These are phyloP conservation scores for Sphenostylis stenocarpa DNA, from an alignment of 306 rosid genomes.

Conservation along the genomic window DNA sequence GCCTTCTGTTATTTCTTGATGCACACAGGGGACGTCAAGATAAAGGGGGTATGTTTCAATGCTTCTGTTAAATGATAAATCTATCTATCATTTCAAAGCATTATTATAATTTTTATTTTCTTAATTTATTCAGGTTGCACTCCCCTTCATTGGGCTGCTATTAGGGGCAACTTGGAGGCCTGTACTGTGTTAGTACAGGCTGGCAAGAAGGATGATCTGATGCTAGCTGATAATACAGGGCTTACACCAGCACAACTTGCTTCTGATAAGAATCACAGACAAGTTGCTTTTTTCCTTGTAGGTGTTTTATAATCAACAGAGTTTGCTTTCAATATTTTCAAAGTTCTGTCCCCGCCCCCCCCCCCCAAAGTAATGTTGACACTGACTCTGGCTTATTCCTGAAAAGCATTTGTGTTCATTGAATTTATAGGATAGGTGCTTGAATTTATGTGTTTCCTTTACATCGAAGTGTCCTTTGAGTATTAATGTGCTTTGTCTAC, in stretches of 20 bases:
- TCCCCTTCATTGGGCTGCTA: slow-evolving; percentile 99
- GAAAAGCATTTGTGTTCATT: slow-evolving; percentile 19
- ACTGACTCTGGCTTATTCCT: background rate
- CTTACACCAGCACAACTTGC: slow-evolving; percentile 99
- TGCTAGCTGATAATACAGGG: slow-evolving; percentile 91
- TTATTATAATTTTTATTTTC: background rate
- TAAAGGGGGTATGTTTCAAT: slow-evolving; percentile 73
- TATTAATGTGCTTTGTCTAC: too few relatives aligned
- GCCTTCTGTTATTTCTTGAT: slow-evolving; percentile 90
- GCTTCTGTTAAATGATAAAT: too few relatives aligned
- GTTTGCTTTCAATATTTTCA: slow-evolving; percentile 15
- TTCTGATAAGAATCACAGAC: slow-evolving; percentile 94
- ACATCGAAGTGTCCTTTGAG: too few relatives aligned
- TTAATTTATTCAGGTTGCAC: slow-evolving; percentile 73
- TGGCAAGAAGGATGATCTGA: slow-evolving; percentile 94
- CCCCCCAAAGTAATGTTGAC: background rate
- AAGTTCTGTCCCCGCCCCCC: background rate
- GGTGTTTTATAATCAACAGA: slow-evolving; percentile 56
- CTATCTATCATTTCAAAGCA: too few relatives aligned
- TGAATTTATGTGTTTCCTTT: too few relatives aligned
- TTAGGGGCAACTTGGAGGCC: slow-evolving; percentile 94
- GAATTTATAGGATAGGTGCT: slow-evolving; percentile 7
- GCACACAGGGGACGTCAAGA: slow-evolving; percentile 91
- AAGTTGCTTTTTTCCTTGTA: slow-evolving; percentile 99
- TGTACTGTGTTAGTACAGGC: slow-evolving; percentile 98